Evolutionary conservation across 331 rosid genomes (phyloP), one percentile per base, ranked within the genome.

Genomic region (Ulmus americana): DNA sequence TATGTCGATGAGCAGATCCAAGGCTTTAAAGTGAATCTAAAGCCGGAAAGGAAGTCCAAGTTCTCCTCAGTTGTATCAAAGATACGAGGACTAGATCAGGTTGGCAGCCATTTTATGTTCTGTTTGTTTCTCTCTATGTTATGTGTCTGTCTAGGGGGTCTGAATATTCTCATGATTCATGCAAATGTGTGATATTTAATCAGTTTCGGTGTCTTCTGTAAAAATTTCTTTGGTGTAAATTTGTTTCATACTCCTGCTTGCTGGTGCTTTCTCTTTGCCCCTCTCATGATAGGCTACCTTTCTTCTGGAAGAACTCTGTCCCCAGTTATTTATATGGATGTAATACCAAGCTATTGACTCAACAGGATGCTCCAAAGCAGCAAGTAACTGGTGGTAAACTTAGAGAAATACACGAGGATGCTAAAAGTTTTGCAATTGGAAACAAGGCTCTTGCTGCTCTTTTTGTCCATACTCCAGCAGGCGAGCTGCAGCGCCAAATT

Each of bases 381-480:
- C 98, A 92, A 72, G 89, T 92, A 55, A 92, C 97, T 66, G 98
- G 95, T 61, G 98, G 95, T 72, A 92, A 92, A 75, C 97, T 92
- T 43, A 87, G 95, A 77, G 98, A 92, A 82, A 87, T 89, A 64
- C 85, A 85, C 5, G 98, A 92, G 79, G 98, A 89, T 48, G 98
- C 98, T 59, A 92, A 89, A 83, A 69, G 75, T 68, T 92, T 85
- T 85, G 95, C 97, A 52, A 55, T 85, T 76, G 97, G 95, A 71
- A 92, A 89, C 81, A 89, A 81, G 76, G 83, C 88, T 45, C 90
- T 92, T 76, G 98, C 98, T 74, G 97, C 98, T 40, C 85, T 92
- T 59, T 92, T 92, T 85, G 98, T 92, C 57, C 98, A 92, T 65
- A 92, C 97, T 68, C 98, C 98, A 15, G 98, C 98, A 0, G 98